These are phyloP conservation scores for Mortierella sp. DNA, from an alignment of 371 early-diverging fungal species.

Conservation along the genomic window DNA sequence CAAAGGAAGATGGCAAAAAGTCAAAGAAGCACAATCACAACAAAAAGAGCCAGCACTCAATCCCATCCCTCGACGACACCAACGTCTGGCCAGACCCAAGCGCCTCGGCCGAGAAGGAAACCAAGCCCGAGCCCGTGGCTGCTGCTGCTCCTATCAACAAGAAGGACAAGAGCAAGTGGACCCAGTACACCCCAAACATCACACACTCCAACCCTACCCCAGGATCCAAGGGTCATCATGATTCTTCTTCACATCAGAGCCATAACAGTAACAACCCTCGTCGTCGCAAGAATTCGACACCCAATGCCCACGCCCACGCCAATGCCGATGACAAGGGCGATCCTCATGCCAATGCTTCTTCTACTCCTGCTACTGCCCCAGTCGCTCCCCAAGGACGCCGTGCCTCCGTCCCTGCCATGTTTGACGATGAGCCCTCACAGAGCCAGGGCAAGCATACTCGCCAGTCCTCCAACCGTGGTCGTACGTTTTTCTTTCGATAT, in stretches of 20 bases:
- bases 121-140: conserved; percentile 41
- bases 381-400: conserved; percentile 38
- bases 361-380: conserved; percentile 17
- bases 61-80: conserved; percentile 35
- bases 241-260: neutral
- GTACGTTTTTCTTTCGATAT: conserved; percentile 24
- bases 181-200: conserved; percentile 72
- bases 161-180: conserved; percentile 73
- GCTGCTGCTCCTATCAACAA: conserved; percentile 50
- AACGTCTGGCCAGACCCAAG: conserved; percentile 52
- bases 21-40: conserved; percentile 59
- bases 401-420: conserved; percentile 52
- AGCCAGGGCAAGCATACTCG: conserved; percentile 32
- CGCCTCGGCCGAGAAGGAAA: conserved; percentile 53
- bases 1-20: conserved; percentile 54
- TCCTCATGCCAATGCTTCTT: neutral
- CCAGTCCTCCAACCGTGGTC: conserved; percentile 58
- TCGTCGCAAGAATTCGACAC: conserved; percentile 31
- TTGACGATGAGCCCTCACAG: conserved; percentile 45
- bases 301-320: neutral
- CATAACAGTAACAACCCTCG: conserved; percentile 14
- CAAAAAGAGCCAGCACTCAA: conserved; percentile 55
- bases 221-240: conserved; percentile 31
- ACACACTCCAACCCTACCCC: conserved; percentile 69
- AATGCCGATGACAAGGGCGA: conserved; percentile 13